Evolutionary conservation across 2,329 filamentous ascomycete genomes (phyloP), one percentile per base, ranked within the genome.

Genomic region (Xylariales sp.): DNA sequence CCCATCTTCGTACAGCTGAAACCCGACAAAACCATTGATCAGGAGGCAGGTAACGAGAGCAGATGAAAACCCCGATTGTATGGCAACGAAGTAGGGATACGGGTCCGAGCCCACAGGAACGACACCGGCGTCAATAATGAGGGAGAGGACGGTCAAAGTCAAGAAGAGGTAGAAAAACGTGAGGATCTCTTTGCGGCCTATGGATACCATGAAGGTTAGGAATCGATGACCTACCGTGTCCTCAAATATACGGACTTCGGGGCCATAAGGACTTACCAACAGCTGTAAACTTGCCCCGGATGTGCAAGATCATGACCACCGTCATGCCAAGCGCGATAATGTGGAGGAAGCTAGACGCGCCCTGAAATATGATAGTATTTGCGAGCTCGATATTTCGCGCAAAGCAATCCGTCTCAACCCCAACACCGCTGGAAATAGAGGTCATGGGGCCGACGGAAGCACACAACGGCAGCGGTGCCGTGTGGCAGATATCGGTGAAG

Each of bases 81-180:
- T 88, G 10, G 94, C 92, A 71, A 93, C 92, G 77, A 99, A 97
- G 84, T 97, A 99, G 0, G 94, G 91, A 75, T 94, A 97, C 0
- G 93, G 87, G 1, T 82, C 85, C 59, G 91, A 93, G 64, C 92
- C 91, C 0, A 94, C 93, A 3, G 95, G 93, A 23, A 97, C 90
- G 55, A 98, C 96, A 58, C 96, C 96, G 60, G 95, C 92, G 77
- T 99, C 96, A 76, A 99, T 90, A 74, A 96, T 87, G 70, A 99
- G 89, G 8, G 95, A 97, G 77, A 92, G 86, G 80, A 96, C 91
- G 32, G 94, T 97, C 59, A 98, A 87, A 45, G 95, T 85, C 86
- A 97, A 92, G 84, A 97, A 99, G 71, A 97, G 86, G 84, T 98
- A 98, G 86, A 99, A 99, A 85, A 99, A 98, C 56, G 91, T 93